These are phyloP conservation scores for Passiflora organensis DNA, from an alignment of 345 rosid genomes.

Conservation along the genomic window DNA sequence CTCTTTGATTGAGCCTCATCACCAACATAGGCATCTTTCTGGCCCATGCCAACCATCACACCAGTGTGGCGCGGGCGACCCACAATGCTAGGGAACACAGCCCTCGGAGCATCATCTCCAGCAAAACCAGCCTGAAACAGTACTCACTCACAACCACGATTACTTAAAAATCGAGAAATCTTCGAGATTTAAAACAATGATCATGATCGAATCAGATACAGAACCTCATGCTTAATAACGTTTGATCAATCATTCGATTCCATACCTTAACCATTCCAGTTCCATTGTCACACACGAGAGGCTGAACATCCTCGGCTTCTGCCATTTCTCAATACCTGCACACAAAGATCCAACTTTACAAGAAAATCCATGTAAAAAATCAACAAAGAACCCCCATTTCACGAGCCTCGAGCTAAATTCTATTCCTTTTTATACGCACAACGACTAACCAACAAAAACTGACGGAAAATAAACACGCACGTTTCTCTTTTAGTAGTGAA, in stretches of 20 bases:
- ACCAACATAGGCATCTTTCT: slow-evolving; percentile 65
- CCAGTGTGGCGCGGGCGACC: slow-evolving; percentile 57
- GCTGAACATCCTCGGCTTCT: slow-evolving; percentile 46
- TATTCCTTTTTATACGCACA: not conserved
- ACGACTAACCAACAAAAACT: not conserved
- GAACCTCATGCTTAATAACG: too few species aligned
- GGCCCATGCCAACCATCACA: slow-evolving; percentile 62
- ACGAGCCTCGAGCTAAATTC: not conserved
- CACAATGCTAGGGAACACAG: slow-evolving; percentile 52
- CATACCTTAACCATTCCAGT: slow-evolving; percentile 68
- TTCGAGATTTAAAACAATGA: too few species aligned
- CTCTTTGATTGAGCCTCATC: slow-evolving; percentile 71
- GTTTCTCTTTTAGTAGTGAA: too few species aligned
- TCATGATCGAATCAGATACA: too few species aligned
- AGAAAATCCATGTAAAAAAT: not conserved
- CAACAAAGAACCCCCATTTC: not conserved
- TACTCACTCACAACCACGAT: too few species aligned
- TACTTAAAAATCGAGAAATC: too few species aligned
- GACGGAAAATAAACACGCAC: too few species aligned
- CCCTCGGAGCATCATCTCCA: slow-evolving; percentile 53
- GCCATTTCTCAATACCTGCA: slow-evolving; percentile 50
- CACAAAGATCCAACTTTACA: slow-evolving; percentile 5
- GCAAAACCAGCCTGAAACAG: slow-evolving; percentile 54
- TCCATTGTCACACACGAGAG: slow-evolving; percentile 70
- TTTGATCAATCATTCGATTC: too few species aligned